Base-by-base conservation (phyloP, 805 yeast species). In the Myxozyma monticola region DNA sequence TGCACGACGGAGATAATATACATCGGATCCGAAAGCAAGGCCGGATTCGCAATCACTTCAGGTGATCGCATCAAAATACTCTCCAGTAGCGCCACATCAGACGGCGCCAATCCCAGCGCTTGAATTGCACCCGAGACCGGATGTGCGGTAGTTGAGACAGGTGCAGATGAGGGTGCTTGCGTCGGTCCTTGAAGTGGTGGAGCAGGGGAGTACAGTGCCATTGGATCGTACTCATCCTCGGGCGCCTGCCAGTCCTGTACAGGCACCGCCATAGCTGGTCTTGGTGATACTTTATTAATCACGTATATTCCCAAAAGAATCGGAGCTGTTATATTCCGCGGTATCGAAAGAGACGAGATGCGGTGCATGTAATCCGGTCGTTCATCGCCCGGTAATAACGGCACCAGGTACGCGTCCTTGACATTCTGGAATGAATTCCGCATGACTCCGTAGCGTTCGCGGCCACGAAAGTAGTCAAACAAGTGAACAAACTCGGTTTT, bases 321-420 rank as follows among this genome's bases (percentile, higher is more conserved):
- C 7, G 42, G 43, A 35, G 18, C 35, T 2, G 34, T 41, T n/a
- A 46, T 22, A 2, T 17, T 24, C 4, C 37, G 10, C 2, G 57
- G 46, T 22, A 54, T 28, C 14, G 29, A 28, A 18, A 48, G 28
- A 3, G 48, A 40, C 20, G 38, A n/a, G 14, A 54, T 45, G 21
- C 33, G 15, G 21, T 41, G 21, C 37, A 59, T 41, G 39, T 52
- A 63, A 7, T 49, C 59, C 3, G 67, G 68, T 4, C 54, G 21
- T 9, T 50, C 45, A 34, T 62, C 67, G 12, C 42, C 47, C 1
- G 60, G 45, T 3, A 39, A 54, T 7, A 76, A 47, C 1, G 83
- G 75, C 25, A 82, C 65, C 45, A 84, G 55, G 63, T 84, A 84
- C 7, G 84, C 76, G 65, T 84, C 90, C 60, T 82, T 83, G 34